Evolutionary conservation across 1,139 yeast genomes (phyloP), one percentile per base, ranked within the genome.

Genomic region (Hansenula sp.): DNA sequence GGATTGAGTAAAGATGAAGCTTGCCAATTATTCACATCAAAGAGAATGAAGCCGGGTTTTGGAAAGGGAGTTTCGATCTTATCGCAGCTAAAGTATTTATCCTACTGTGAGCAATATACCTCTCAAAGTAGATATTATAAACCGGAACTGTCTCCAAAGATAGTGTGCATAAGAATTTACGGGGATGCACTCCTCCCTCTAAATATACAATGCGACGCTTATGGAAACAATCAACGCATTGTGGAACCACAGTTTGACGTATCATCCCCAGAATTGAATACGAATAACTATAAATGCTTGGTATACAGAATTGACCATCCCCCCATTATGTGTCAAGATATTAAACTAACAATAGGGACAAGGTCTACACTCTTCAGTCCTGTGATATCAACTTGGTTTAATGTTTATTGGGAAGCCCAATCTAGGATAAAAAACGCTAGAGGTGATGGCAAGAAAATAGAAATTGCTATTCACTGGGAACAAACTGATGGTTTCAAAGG

Each of bases 401-500:
- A 66, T 41, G 27, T 60, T 4, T 61, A 52, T 40, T 63, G 65
- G 58, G 68, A 65, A 57, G 47, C 54, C 45, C 16, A 24, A 21
- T 21, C 25, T 12, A 16, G 25, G 24, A 5, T 11, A 11, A 8
- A 15, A 6, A 4, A 13, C 24, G 19, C 9, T n/a, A n/a, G n/a
- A 13, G 16, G 33, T 4, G 9, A 29, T 11, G 15, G 10, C 12
- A 12, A 24, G n/a, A 12, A 24, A 24, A 5, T 15, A 2, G 5
- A 15, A 5, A 9, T 40, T 5, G 16, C 13, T 2, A 18, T 67
- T 4, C 41, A 47, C 7, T 84, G 91, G 94, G 68, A 69, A 3
- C 74, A 79, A 2, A 63, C 84, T 48, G 96, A 89, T 58, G 96
- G 96, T 1, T 72, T 71, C 52, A 74, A 73, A 49, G 96, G 96